A percentile compares a stretch with the other conserved stretches of the same genome.
Evolutionary conservation across 2,329 filamentous ascomycete genomes (phyloP).

Genomic region (Teratosphaeriaceae sp.): DNA sequence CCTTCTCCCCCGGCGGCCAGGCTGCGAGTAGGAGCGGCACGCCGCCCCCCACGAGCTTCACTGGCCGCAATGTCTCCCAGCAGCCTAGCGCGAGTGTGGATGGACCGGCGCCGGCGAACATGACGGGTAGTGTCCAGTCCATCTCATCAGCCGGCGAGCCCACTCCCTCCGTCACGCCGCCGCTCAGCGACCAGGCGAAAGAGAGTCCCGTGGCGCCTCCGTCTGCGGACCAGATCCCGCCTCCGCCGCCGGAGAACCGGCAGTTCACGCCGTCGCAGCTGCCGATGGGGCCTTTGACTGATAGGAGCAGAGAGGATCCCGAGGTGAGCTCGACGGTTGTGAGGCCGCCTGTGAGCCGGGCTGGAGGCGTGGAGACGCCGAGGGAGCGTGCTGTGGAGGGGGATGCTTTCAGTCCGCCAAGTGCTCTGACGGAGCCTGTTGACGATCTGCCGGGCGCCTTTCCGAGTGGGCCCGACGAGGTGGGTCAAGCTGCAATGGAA

Average conservation of each 20-base stretch:
- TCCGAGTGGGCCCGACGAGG: constrained; percentile 50
- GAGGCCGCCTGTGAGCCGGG: constrained; percentile 26
- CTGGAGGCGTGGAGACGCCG: constrained; percentile 22
- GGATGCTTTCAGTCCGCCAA: background rate
- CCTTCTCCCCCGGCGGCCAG: constrained; percentile 29
- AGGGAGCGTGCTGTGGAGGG: constrained; percentile 11
- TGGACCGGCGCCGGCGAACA: constrained; percentile 11
- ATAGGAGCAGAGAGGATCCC: constrained; percentile 23
- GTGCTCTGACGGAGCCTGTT: background rate
- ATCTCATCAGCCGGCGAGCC: constrained; percentile 27
- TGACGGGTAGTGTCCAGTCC: constrained; percentile 24
- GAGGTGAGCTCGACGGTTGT: constrained; percentile 52
- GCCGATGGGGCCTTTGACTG: constrained; percentile 57
- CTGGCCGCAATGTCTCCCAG: constrained; percentile 15
- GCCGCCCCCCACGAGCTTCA: constrained; percentile 27
- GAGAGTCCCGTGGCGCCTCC: constrained; percentile 47
- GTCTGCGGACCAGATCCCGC: constrained; percentile 52
- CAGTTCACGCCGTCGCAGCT: constrained; percentile 73
- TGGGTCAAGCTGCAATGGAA: constrained; percentile 20
- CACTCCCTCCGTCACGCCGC: constrained; percentile 58
- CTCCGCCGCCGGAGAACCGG: constrained; percentile 64
- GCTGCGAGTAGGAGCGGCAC: constrained; percentile 21
- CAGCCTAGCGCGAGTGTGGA: constrained; percentile 5
- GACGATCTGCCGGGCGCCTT: constrained; percentile 43
- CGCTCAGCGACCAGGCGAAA: constrained; percentile 44